Evolutionary conservation across 176 grass and related monocot genomes (phyloP), one percentile per base, ranked within the genome.

Genomic region (Thinopyrum elongatum): DNA sequence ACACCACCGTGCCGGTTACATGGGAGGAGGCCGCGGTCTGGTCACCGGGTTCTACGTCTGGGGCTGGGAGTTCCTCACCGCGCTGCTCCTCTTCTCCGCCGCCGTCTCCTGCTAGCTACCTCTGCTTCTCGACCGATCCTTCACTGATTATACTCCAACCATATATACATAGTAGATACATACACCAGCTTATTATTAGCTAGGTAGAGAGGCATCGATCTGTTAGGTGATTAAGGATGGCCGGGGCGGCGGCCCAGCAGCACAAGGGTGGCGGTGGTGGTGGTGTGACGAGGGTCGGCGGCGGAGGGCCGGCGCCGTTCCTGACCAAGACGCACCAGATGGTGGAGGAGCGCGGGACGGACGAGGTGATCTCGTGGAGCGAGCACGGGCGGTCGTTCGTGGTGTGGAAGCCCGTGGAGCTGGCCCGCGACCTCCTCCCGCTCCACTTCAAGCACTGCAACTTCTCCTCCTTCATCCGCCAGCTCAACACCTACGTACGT

Each of bases 391-490:
- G 86, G 7, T 94, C 97, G 23, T 96, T 99, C 86, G 89, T 96
- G 70, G 94, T 99, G 77, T 96, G 97, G 97, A 99, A 99, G 86
- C 94, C 97, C 4, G 88, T 83, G 29, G 97, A 99, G 87, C 88
- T 99, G 46, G 92, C 97, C 5, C 87, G 89, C 17, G 94, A 99
- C 82, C 86, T 99, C 25, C 88, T 99, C n/a, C 97, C 97, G 13
- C 63, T 92, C 73, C 91, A 94, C 88, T 99, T 99, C 94, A 99
- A 99, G 90, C 97, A 99, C 92, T 90, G 88, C 90, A 95, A 95
- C 73, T 99, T 99, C 87, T 96, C 97, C 66, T 96, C 94, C 67
- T 99, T 99, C 80, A 70, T 99, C 78, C 97, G 97, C 46, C 95
- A 97, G 88, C 95, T 97, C 87, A 97, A 97, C 92, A 97, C 92